Percentiles rank a stretch among this genome's conserved stretches.
Conservation (phyloP, 495 filamentous ascomycete genomes). For the Thozetella sp. region DNA sequence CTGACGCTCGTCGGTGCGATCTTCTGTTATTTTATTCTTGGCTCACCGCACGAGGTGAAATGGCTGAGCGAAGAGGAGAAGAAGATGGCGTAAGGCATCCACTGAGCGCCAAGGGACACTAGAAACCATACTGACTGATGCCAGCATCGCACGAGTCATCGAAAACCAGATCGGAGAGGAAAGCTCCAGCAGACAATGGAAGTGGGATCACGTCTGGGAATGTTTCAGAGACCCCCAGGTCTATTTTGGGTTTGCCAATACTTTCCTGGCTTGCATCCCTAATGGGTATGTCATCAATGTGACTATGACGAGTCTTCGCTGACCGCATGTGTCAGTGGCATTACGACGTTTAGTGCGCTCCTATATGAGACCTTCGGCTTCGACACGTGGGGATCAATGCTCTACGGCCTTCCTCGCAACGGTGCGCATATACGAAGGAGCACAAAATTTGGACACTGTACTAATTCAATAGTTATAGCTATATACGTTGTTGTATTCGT, state of each 20-base stretch:
- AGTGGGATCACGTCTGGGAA: not conserved
- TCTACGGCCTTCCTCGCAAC: not conserved
- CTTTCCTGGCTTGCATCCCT: not conserved
- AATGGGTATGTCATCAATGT: too few relatives aligned
- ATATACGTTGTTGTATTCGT: not conserved
- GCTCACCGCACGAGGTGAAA: not conserved
- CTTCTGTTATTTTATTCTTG: not conserved
- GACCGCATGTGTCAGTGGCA: not conserved
- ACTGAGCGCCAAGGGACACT: too few relatives aligned
- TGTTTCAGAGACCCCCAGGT: not conserved
- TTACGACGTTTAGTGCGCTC: not conserved
- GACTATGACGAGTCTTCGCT: too few relatives aligned
- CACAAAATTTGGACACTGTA: too few relatives aligned
- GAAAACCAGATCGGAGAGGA: not conserved
- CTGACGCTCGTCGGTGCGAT: not conserved
- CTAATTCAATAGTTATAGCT: not conserved
- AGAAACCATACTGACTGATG: too few relatives aligned
- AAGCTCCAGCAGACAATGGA: not conserved
- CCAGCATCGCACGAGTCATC: not conserved
- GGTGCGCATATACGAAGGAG: too few relatives aligned
- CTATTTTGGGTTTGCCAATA: not conserved
- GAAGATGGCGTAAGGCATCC: not conserved
- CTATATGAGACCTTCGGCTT: not conserved
- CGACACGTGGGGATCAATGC: not conserved
- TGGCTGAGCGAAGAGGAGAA: not conserved